These are phyloP conservation scores for Ceratonia siliqua DNA, from an alignment of 306 rosid species.

Conservation along the genomic window DNA sequence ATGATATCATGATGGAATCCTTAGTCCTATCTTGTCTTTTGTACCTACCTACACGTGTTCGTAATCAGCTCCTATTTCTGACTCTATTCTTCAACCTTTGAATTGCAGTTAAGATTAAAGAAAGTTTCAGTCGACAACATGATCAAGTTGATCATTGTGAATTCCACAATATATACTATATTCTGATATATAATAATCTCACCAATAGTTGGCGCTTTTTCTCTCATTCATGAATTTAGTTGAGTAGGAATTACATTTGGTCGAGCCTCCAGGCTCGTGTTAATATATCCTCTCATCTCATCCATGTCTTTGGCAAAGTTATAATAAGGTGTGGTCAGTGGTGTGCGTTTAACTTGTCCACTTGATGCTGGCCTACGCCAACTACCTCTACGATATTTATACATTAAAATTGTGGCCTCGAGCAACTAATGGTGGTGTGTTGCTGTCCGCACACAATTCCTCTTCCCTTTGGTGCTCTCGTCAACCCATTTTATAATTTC, in stretches of 20 bases:
- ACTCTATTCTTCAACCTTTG: neutral
- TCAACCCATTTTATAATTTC: neutral
- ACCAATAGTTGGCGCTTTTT: neutral
- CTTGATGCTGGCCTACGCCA: conserved; percentile 5
- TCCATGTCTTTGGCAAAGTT: neutral
- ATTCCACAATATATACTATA: neutral
- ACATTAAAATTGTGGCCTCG: neutral
- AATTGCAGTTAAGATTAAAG: neutral
- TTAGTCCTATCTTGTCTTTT: neutral
- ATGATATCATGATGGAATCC: no score
- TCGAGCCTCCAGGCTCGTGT: no score
- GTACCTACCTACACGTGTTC: neutral
- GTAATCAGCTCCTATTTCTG: conserved; percentile 1
- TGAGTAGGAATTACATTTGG: no score
- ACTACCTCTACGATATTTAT: neutral
- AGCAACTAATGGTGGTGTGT: neutral
- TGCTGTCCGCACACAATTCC: conserved; percentile 13
- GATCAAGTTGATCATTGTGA: neutral
- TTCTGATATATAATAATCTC: neutral
- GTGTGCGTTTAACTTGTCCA: neutral
- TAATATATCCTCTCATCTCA: neutral
- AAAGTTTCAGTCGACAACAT: neutral
- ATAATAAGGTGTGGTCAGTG: neutral
- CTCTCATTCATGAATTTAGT: no score
- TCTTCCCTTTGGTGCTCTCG: neutral